Evolutionary conservation across 2,329 filamentous ascomycete species (phyloP).

Genomic region (Orbilia ellipsospora): DNA sequence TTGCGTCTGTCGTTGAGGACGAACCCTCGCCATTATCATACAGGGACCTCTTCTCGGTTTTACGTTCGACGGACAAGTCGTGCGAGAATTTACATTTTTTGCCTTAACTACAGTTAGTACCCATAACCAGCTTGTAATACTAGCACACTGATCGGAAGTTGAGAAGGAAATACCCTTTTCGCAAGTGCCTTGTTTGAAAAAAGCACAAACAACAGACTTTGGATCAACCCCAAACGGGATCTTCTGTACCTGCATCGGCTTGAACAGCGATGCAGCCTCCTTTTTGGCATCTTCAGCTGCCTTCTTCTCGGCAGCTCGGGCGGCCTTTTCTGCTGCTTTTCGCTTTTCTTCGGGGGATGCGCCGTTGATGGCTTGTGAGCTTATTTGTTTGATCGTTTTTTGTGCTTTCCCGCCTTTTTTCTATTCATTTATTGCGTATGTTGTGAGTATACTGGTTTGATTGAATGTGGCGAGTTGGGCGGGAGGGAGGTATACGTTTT

Average conservation of each 20-base stretch:
- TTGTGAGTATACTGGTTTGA: neutral
- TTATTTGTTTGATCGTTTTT: slow-evolving; percentile 87
- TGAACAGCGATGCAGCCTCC: slow-evolving; percentile 84
- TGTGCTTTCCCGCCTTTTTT: slow-evolving; percentile 95
- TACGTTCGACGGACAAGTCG: slow-evolving; percentile 87
- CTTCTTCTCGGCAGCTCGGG: slow-evolving; percentile 85
- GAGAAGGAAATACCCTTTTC: slow-evolving; percentile 75
- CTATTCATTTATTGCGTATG: slow-evolving; percentile 59
- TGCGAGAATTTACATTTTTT: slow-evolving; percentile 98
- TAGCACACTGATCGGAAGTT: neutral
- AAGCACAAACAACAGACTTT: slow-evolving; percentile 95
- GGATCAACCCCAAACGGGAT: slow-evolving; percentile 97
- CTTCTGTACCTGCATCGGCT: slow-evolving; percentile 95
- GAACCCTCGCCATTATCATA: slow-evolving; percentile 86
- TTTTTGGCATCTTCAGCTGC: slow-evolving; percentile 85
- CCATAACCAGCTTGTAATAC: neutral
- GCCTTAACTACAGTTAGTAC: slow-evolving; percentile 60
- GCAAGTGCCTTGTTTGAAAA: slow-evolving; percentile 96
- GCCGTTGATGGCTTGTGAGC: slow-evolving; percentile 76
- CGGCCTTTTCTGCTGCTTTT: slow-evolving; percentile 75
- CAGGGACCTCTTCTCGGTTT: slow-evolving; percentile 89
- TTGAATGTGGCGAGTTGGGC: neutral
- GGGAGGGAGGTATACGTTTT: slow-evolving; percentile 72
- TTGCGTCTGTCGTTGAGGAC: slow-evolving; percentile 77
- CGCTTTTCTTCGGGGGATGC: slow-evolving; percentile 89